Base-by-base conservation (phyloP, 2,329 filamentous ascomycete genomes). In the Exophiala dermatitidis region DNA sequence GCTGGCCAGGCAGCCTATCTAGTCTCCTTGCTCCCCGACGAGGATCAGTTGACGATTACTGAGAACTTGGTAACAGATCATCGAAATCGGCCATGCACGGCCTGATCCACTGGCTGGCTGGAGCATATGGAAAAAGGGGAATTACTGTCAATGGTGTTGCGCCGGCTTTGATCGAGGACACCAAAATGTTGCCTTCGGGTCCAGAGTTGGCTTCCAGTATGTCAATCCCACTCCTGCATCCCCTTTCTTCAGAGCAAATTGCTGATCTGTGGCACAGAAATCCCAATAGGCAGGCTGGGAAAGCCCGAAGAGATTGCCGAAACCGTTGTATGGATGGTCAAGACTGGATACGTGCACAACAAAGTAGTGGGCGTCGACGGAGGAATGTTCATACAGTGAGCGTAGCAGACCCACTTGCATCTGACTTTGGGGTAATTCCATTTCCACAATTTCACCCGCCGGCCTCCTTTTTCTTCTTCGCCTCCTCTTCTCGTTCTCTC, bases 141-240 rank as follows among this genome's bases (percentile, higher is more conserved):
- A 67, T 77, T 40, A 74, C 72, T 12, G 72, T 75, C 1, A 77
- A 77, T 60, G 73, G 71, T 34, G 69, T 77, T 9, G 74, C 74
- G 12, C 74, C 74, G 5, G 74, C 74, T 5, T 60, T 76, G 62
- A 73, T 76, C 52, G 67, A 72, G 34, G 66, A 67, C 9, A 75
- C 74, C 12, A 67, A 66, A 10, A 75, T 77, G 72, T 63, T 77
- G 54, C 68, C 68, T 5, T 67, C 64, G 10, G 64, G 66, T 42
- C 64, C 54, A 10, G 65, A 62, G 28, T 61, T 58, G 19, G 40
- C 54, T 47, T 47, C 51, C 10, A 59, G 57, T 59, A 49, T 46
- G 50, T 48, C 10, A 4, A 30, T 5, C 5, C 36, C 28, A 19
- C n/a, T 28, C 19, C 8, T 30, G 30, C 30, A 3, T 8, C 29